phyloP scores from a whole-genome alignment of 2,329 filamentous ascomycete genomes.

The Alternaria brassicicola region DNA sequence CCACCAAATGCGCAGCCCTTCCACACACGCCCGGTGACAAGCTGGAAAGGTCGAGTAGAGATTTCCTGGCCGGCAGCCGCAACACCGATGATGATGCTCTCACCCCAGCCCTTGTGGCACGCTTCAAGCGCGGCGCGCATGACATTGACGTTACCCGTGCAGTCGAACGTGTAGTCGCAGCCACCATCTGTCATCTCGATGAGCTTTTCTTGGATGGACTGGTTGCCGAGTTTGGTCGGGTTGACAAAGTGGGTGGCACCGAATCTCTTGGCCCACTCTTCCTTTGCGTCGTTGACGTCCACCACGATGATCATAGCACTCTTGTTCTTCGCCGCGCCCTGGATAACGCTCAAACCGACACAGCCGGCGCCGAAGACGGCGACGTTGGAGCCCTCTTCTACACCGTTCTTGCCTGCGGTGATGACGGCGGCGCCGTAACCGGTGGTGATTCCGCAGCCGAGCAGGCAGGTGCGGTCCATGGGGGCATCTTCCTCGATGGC shows the following conservation, averaged over 20 bases:
- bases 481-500: conserved; percentile 87
- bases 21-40: conserved; percentile 97
- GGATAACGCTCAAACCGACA: conserved; percentile 92
- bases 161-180: conserved; percentile 99
- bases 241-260: conserved; percentile 98
- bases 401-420: conserved; percentile 71
- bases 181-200: conserved; percentile 98
- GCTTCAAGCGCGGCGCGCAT: conserved; percentile 96
- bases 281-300: conserved; percentile 86
- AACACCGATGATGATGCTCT: conserved; percentile 97
- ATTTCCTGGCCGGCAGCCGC: conserved; percentile 97
- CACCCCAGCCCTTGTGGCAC: conserved; percentile 99
- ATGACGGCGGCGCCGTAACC: conserved; percentile 95
- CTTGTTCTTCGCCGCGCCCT: conserved; percentile 86
- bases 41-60: conserved; percentile 92
- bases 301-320: conserved; percentile 78
- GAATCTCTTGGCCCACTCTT: conserved; percentile 92
- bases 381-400: conserved; percentile 87
- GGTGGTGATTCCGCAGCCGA: conserved; percentile 98
- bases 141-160: conserved; percentile 94
- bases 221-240: conserved; percentile 68
- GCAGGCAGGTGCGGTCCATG: conserved; percentile 93
- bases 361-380: conserved; percentile 96
- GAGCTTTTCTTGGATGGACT: conserved; percentile 88
- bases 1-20: conserved; percentile 97